A percentile compares a stretch with the other conserved stretches of the same genome.
Conservation (phyloP, 306 rosid species). For the Castanea crenata region DNA sequence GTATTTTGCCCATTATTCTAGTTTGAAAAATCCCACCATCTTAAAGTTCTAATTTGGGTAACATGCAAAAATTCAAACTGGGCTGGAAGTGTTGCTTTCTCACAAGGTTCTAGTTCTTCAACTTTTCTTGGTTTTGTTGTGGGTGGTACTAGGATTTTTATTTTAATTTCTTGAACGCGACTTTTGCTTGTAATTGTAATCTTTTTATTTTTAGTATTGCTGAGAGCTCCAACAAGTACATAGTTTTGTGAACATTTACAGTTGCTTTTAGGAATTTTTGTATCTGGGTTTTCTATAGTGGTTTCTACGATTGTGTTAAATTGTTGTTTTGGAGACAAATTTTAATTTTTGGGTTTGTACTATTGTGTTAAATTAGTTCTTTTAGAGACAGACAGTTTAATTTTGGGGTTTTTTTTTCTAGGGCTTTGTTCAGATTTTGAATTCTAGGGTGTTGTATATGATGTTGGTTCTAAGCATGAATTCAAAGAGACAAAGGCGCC, state of each 20-base stretch:
- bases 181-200: not conserved
- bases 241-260: not conserved
- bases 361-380: not conserved
- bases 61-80: not conserved
- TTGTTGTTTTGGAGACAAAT: not conserved
- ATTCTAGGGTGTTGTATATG: not conserved
- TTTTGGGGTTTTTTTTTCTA: not conserved
- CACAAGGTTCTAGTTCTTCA: conserved; percentile 1
- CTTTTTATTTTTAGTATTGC: not conserved
- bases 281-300: not conserved
- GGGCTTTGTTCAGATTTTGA: conserved; percentile 23
- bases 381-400: not conserved
- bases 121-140: not conserved
- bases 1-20: not conserved
- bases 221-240: not conserved
- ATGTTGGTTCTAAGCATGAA: conserved; percentile 36
- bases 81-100: not conserved
- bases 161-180: not conserved
- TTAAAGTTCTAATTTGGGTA: not conserved
- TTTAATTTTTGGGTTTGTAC: not conserved
- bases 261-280: not conserved
- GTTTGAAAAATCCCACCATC: not conserved
- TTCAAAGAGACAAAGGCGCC: conserved; percentile 45
- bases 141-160: not conserved
- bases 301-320: not conserved